Base-by-base conservation (phyloP, 495 filamentous ascomycete species). In the Talaromyces trachyspermus region DNA sequence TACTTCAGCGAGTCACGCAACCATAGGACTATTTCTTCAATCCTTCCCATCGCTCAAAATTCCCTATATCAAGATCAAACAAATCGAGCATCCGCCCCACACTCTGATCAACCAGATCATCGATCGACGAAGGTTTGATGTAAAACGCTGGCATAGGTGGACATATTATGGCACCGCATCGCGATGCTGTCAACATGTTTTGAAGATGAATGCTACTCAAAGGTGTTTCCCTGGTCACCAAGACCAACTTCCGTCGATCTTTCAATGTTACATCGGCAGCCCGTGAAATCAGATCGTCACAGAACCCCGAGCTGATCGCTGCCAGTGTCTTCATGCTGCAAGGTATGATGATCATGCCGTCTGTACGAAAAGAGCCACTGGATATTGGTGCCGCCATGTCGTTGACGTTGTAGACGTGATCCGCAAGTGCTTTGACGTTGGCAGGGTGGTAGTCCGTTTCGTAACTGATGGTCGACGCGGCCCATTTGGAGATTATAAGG, bases 211-310 rank as follows among this genome's bases (percentile, higher is more conserved):
- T 73, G 25, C 61, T 60, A 37, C 66, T 71, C 37, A 75, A 20
- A 2, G 71, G 70, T 0, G 70, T 72, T 49, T 75, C 71, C 12
- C 71, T 25, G 7, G 61, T 57, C 8, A 65, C 70, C 5, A 73
- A 53, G 0, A 75, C 67, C n/a, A 75, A 47, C 14, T 45, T 50
- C 12, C 68, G 51, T 11, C 68, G 49, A 45, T 75, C 71, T 47
- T 75, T 73, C 12, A 75, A 54, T 54, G 63, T 66, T 0, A 75
- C 71, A 43, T 72, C 69, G 7, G 71, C 69, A 0, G 67, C 63
- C 0, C 71, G 59, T 0, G 68, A 64, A 30, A 72, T 75, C n/a
- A 75, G 40, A 48, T 75, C 69, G 25, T 75, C 64, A 37, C 59
- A 61, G 45, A 56, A 62, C 5, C 64, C 64, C 0, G 49, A 48